Base-by-base conservation (phyloP, 495 filamentous ascomycete genomes). In the Trichocladium antarcticum region DNA sequence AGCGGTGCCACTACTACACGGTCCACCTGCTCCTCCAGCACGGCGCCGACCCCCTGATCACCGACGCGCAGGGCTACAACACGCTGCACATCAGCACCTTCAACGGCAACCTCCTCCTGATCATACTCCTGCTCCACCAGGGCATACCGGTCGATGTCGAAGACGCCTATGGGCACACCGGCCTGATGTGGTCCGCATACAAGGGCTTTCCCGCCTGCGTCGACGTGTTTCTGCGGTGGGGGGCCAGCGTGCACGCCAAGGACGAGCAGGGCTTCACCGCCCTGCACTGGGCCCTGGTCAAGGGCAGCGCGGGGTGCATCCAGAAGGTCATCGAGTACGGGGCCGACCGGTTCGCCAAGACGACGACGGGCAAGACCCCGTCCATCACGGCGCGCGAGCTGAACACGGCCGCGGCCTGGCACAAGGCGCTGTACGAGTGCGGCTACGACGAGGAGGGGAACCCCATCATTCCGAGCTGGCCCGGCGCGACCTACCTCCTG, bases 141-240 rank as follows among this genome's bases (percentile, higher is more conserved):
- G 87, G 89, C 56, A 89, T 98, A 35, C 85, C 89, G 11, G 83
- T 98, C 49, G 92, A 98, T 62, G 83, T 87, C 15, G 74, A 81
- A 29, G 92, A 98, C 68, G 74, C 83, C 44, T 84, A 85, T 57
- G 84, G 87, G 10, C 93, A 98, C 66, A 97, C 93, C 1, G 81
- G 80, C 32, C 69, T 98, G 44, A 98, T 98, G 92, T 98, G 92
- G 92, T 86, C 93, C 20, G 89, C 89, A 24, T 98, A 98, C 68
- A 98, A 97, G 62, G 93, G 93, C 16, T 94, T 78, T 61, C 83
- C 88, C 0, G 81, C 81, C 19, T 92, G 84, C 58, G 93, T 98
- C 38, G 93, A 97, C 63, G 67, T 96, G 19, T 92, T 95, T 57
- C 66, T 98, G 47, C 81, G 88, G 50, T 98, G 92, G 90, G 92